Conservation (phyloP, 2,329 filamentous ascomycete species). For the Lecanicillium sp. region DNA sequence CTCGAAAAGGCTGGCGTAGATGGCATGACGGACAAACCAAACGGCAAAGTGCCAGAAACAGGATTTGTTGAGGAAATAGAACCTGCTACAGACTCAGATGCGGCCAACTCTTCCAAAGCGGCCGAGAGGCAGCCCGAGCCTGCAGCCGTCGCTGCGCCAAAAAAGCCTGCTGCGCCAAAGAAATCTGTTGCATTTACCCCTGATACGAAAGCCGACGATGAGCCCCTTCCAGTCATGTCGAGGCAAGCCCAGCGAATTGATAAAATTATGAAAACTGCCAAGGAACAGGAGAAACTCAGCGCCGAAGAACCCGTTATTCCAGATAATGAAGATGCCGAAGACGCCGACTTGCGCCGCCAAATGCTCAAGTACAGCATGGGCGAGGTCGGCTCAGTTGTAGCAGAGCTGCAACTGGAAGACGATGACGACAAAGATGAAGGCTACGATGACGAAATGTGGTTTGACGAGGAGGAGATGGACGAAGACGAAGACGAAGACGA, state of each 20-base stretch:
- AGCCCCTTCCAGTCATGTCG: conserved; percentile 25
- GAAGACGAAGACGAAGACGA: conserved; percentile 50
- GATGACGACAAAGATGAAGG: conserved; percentile 46
- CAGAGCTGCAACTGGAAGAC: conserved; percentile 79
- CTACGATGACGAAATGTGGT: conserved; percentile 43
- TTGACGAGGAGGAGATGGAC: conserved; percentile 43
- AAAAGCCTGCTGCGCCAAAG: conserved; percentile 20
- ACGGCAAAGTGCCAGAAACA: background rate
- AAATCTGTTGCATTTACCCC: conserved; percentile 58
- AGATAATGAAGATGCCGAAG: conserved; percentile 68
- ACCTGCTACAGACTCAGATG: background rate
- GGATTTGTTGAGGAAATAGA: background rate
- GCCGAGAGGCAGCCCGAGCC: background rate
- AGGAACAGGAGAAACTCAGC: conserved; percentile 41
- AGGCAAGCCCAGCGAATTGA: conserved; percentile 40
- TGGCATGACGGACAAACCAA: conserved; percentile 24
- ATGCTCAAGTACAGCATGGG: conserved; percentile 88
- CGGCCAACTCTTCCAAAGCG: background rate
- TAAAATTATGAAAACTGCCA: conserved; percentile 48
- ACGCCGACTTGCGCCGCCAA: conserved; percentile 69
- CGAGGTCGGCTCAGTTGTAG: conserved; percentile 86
- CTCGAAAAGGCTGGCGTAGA: conserved; percentile 69
- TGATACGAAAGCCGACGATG: conserved; percentile 44
- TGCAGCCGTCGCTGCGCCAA: background rate
- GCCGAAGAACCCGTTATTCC: conserved; percentile 49